Evolutionary conservation across 2,329 filamentous ascomycete genomes (phyloP).

Genomic region (Calonectria hawksworthii): DNA sequence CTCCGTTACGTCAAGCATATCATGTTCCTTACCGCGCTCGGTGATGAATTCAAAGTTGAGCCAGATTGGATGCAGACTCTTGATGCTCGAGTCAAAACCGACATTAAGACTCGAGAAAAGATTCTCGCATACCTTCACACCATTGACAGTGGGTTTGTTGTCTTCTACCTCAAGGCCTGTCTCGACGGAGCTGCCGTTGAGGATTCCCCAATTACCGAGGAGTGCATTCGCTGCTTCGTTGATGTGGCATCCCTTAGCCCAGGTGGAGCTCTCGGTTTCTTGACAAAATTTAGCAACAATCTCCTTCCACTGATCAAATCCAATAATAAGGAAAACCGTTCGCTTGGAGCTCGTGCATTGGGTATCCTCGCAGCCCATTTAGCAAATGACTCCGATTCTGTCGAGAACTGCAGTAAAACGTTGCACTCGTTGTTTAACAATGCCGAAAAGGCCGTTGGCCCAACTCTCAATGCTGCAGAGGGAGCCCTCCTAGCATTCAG

Average conservation of each 20-base stretch:
- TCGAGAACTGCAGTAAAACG: conserved; percentile 44
- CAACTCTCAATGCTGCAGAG: conserved; percentile 61
- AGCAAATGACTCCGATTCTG: conserved; percentile 52
- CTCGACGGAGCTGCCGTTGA: conserved; percentile 68
- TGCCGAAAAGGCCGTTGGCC: conserved; percentile 57
- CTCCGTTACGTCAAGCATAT: conserved; percentile 75
- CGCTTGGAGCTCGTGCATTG: conserved; percentile 76
- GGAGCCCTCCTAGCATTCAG: conserved; percentile 62
- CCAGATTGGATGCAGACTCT: conserved; percentile 89
- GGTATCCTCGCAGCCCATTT: conserved; percentile 83
- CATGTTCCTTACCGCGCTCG: conserved; percentile 64
- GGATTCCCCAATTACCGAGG: conserved; percentile 58
- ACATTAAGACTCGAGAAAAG: conserved; percentile 73
- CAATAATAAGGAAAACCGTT: conserved; percentile 78
- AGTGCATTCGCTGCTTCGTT: conserved; percentile 66
- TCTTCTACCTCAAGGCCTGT: conserved; percentile 66
- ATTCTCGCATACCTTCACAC: conserved; percentile 68
- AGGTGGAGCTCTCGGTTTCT: conserved; percentile 62
- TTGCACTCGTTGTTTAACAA: conserved; percentile 61
- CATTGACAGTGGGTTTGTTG: conserved; percentile 55
- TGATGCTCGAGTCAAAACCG: conserved; percentile 78
- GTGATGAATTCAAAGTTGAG: conserved; percentile 70
- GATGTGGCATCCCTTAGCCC: conserved; percentile 67
- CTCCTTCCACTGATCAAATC: conserved; percentile 75
- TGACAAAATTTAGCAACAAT: conserved; percentile 64